Base-by-base conservation (phyloP, 805 yeast genomes). In the Monosporozyma siamensis region DNA sequence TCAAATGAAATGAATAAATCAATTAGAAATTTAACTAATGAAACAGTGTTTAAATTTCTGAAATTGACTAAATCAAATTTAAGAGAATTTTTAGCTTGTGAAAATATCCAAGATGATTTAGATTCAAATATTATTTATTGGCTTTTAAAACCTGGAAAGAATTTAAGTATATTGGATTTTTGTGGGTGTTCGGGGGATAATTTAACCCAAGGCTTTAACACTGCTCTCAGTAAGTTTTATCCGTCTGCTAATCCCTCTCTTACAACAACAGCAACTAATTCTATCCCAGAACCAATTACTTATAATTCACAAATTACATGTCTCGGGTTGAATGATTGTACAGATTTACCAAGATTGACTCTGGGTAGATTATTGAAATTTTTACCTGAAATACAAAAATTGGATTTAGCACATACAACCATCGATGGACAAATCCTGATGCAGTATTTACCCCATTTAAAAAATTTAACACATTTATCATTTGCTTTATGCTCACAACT, bases 1-100 rank as follows among this genome's bases (percentile, higher is more conserved):
- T 83, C 96, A 0, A 86, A 84, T 9, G 74, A 81, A 51, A 88
- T 88, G 95, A 89, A 84, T 64, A 80, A 77, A 61, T 94, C 84
- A 62, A 88, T 88, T 52, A 94, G 88, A 62, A 84, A 85, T 84
- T 86, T 88, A 32, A 88, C 95, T 0, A 70, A 80, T 32, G 65
- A 67, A 22, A 88, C 95, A 2, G 77, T 88, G 20, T 61, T 74
- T 37, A 68, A 75, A 18, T 84, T 86, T 44, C 67, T 88, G 23
- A 55, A 63, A 40, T 60, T 75, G 44, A 79, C 84, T 1, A 48
- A 65, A 34, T 82, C 86, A 0, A 79, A 82, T 49, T 63, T 89
- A 40, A 64, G 75, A 9, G 95, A 88, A 58, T 86, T 89, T 58
- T 66, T 87, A 43, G 92, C 87, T 2, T 76, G 83, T 49, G 97